Percentiles rank a stretch among this genome's conserved stretches.
Evolutionary conservation across 768 basidiomycete species (phyloP).

Genomic region (Saitozyma podzolica): DNA sequence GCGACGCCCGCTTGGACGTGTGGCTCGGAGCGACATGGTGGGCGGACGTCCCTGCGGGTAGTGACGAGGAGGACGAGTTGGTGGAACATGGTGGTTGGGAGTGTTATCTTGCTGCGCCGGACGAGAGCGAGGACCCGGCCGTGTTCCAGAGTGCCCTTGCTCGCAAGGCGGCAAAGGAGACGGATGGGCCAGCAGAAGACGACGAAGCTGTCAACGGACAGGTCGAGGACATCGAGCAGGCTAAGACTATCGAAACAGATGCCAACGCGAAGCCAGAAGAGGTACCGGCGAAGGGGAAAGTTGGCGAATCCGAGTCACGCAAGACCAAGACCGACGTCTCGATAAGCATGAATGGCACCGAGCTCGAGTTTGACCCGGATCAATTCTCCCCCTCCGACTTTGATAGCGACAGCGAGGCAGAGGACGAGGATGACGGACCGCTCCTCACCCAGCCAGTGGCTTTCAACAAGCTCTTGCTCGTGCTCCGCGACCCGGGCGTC

Average conservation of each 20-base stretch:
- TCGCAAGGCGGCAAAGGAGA: conserved; percentile 45
- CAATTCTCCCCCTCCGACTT: conserved; percentile 51
- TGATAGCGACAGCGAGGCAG: conserved; percentile 44
- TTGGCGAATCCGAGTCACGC: conserved; percentile 5
- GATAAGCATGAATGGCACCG: conserved; percentile 43
- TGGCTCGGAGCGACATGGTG: conserved; percentile 80
- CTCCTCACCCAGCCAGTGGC: conserved; percentile 82
- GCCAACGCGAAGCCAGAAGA: not conserved
- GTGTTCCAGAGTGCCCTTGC: conserved; percentile 73
- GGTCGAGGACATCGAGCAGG: conserved; percentile 6
- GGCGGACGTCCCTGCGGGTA: conserved; percentile 42
- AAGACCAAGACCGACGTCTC: conserved; percentile 19
- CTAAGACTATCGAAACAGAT: not conserved
- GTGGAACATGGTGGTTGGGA: conserved; percentile 81
- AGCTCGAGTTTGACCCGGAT: conserved; percentile 51
- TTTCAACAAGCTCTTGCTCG: conserved; percentile 84
- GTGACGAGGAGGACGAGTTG: conserved; percentile 46
- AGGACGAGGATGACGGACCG: conserved; percentile 68
- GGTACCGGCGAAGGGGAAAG: conserved; percentile 1
- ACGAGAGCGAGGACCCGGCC: conserved; percentile 92
- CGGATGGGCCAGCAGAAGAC: conserved; percentile 20
- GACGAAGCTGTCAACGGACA: conserved; percentile 32
- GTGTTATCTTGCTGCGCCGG: conserved; percentile 94
- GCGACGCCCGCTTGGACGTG: conserved; percentile 78
- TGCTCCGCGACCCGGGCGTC: conserved; percentile 87